Conservation (phyloP, 2,329 filamentous ascomycete species). For the Fusarium haematococcum region DNA sequence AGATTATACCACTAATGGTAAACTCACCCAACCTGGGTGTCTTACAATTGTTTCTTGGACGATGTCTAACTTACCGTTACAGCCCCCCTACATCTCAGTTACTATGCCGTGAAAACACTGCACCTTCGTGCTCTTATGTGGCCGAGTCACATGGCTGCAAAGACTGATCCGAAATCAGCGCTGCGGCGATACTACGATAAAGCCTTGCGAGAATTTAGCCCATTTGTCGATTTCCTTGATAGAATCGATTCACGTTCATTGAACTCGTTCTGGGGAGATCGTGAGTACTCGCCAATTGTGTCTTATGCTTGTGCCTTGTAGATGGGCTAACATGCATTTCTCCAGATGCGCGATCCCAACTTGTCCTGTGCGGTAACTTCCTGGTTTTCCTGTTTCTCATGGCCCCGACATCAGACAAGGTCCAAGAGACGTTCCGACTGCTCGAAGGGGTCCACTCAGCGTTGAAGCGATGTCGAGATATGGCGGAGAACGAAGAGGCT, state of each 20-base stretch:
- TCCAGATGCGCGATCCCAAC: conserved; percentile 45
- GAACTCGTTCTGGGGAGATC: conserved; percentile 22
- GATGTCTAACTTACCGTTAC: not conserved
- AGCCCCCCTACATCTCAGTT: conserved; percentile 46
- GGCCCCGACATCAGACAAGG: conserved; percentile 40
- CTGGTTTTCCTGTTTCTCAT: conserved; percentile 54
- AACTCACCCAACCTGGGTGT: not conserved
- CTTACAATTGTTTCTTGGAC: not conserved
- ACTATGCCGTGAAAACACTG: conserved; percentile 49
- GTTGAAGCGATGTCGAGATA: conserved; percentile 30
- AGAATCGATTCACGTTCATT: conserved; percentile 9
- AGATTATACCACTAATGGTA: conserved; percentile 11
- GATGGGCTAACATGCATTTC: not conserved
- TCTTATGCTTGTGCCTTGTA: not conserved
- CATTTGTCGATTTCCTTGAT: conserved; percentile 45
- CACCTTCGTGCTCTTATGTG: conserved; percentile 52
- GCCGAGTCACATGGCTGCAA: conserved; percentile 50
- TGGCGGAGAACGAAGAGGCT: conserved; percentile 15
- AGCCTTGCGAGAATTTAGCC: conserved; percentile 41
- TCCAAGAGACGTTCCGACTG: conserved; percentile 34
- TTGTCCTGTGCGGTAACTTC: conserved; percentile 53
- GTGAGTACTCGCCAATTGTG: not conserved
- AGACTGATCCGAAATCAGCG: conserved; percentile 38
- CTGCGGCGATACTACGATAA: conserved; percentile 37
- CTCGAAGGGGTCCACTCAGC: conserved; percentile 39